Evolutionary conservation across 768 basidiomycete genomes (phyloP), one percentile per base, ranked within the genome.

Genomic region (Chalciporus sphaerocephalus): DNA sequence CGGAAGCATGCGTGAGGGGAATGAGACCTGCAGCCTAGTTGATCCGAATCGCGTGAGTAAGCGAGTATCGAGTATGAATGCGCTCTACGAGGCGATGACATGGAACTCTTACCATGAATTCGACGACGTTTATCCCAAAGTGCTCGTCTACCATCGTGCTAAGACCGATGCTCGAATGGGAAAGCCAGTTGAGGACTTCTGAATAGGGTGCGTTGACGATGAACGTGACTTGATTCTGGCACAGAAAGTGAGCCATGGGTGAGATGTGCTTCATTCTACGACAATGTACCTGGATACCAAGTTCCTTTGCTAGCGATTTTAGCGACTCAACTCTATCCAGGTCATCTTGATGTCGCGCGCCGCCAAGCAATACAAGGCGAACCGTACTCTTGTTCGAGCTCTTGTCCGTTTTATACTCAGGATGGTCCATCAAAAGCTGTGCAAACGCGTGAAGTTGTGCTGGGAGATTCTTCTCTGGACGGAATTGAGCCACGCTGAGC

Each of bases 71-170:
- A n/a, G n/a, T 40, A 48, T 44, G 54, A 34, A 30, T 4, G 25
- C 23, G 47, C 9, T 30, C n/a, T 8, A 27, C 4, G n/a, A 25
- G 28, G 7, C 23, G 38, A 16, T 41, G 47, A 23, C 52, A 6
- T 17, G 38, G 39, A 47, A 52, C 17, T 64, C 78, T 52, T 39
- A 89, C 94, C 94, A 98, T 95, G 56, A 89, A 95, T 64, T 99
- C 95, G 7, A 99, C 95, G 28, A 99, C 76, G 55, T 93, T 96
- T 63, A 99, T 98, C 2, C 96, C 95, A 51, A 98, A 99, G 62
- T 99, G 95, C 65, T 99, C 95, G 59, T 98, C 93, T 0, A 92
- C 78, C 95, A 99, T 99, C 12, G 95, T 96, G 59, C 90, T 94
- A 20, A 98, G 61, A 0, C 95, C 94, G 13, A 97, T 75, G 50